phyloP scores from a whole-genome alignment of 2,329 filamentous ascomycete species.

The Cladophialophora exuberans region DNA sequence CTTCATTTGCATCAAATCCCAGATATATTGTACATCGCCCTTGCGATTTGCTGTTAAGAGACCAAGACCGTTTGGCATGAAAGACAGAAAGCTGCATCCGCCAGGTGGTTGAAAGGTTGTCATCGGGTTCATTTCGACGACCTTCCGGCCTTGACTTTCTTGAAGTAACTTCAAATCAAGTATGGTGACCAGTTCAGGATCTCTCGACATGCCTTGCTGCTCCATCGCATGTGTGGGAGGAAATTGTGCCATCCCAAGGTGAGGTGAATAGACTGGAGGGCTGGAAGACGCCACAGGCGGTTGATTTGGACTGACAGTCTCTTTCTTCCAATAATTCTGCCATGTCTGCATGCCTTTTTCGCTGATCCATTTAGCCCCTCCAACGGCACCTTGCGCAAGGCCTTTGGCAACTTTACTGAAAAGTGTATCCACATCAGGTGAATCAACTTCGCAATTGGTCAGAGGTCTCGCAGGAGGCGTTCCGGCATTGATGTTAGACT shows the following conservation, averaged over 20 bases:
- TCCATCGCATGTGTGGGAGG: slow-evolving; percentile 52
- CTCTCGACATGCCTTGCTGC: slow-evolving; percentile 39
- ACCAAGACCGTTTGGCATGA: slow-evolving; percentile 51
- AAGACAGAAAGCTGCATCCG: slow-evolving; percentile 54
- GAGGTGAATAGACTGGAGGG: slow-evolving; percentile 33
- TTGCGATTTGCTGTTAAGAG: slow-evolving; percentile 53
- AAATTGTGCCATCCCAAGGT: slow-evolving; percentile 43
- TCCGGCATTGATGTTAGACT: slow-evolving; percentile 47
- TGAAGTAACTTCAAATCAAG: slow-evolving; percentile 50
- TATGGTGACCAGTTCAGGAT: slow-evolving; percentile 51
- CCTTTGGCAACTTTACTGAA: slow-evolving; percentile 53
- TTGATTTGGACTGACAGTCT: slow-evolving; percentile 33
- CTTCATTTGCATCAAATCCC: slow-evolving; percentile 54
- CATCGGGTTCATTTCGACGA: slow-evolving; percentile 41
- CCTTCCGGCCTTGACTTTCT: slow-evolving; percentile 37
- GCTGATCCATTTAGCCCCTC: slow-evolving; percentile 53
- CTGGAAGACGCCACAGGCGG: slow-evolving; percentile 37
- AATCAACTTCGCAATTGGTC: slow-evolving; percentile 49
- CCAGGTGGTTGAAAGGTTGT: slow-evolving; percentile 52
- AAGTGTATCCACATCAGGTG: slow-evolving; percentile 51
- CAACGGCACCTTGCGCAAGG: slow-evolving; percentile 54
- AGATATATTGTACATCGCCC: slow-evolving; percentile 54
- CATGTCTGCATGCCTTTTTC: slow-evolving; percentile 54
- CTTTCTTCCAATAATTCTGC: slow-evolving; percentile 55
- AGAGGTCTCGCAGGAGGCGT: slow-evolving; percentile 47